phyloP scores from a whole-genome alignment of 1,284 basidiomycete genomes.

The Ganoderma lingzhi region DNA sequence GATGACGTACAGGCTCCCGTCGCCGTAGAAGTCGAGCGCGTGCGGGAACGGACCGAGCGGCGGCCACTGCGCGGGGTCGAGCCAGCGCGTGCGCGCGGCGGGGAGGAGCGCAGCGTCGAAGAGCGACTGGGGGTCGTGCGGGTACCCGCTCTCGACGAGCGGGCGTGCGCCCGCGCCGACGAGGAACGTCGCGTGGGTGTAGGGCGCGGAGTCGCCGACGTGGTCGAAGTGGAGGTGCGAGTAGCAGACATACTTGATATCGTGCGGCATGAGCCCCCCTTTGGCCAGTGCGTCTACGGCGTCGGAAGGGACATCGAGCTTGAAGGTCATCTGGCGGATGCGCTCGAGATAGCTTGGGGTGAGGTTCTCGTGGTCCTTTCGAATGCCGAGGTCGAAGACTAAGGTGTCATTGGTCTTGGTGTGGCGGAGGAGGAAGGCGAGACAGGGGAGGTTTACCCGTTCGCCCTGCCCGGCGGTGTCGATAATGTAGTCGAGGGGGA shows the following conservation, averaged over 20 bases:
- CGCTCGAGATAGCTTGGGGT: slow-evolving; percentile 38
- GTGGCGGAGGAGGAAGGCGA: slow-evolving; percentile 59
- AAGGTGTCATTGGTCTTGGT: slow-evolving; percentile 41
- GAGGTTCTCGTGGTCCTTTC: slow-evolving; percentile 53
- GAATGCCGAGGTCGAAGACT: slow-evolving; percentile 63
- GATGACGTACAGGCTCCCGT: slow-evolving; percentile 64
- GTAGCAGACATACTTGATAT: slow-evolving; percentile 55
- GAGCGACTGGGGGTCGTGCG: slow-evolving; percentile 46
- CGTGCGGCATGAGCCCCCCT: slow-evolving; percentile 52
- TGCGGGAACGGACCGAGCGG: slow-evolving; percentile 55
- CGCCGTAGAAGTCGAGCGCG: slow-evolving; percentile 60
- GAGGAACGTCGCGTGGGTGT: slow-evolving; percentile 56
- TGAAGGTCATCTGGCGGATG: slow-evolving; percentile 22
- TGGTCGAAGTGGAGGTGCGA: slow-evolving; percentile 60
- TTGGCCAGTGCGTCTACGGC: slow-evolving; percentile 56
- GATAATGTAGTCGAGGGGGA: slow-evolving; percentile 49
- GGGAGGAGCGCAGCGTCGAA: slow-evolving; percentile 51
- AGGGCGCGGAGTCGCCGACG: slow-evolving; percentile 54
- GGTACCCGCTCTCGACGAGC: slow-evolving; percentile 50
- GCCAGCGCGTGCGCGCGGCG: slow-evolving; percentile 48
- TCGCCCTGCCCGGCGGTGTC: slow-evolving; percentile 43
- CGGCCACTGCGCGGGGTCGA: slow-evolving; percentile 34
- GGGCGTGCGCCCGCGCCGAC: slow-evolving; percentile 48
- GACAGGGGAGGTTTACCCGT: slow-evolving; percentile 44
- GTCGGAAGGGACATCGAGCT: slow-evolving; percentile 48